Percentiles rank a stretch among this genome's conserved stretches.
Conservation (phyloP, 176 grass and related monocot species). For the Phoenix dactylifera region DNA sequence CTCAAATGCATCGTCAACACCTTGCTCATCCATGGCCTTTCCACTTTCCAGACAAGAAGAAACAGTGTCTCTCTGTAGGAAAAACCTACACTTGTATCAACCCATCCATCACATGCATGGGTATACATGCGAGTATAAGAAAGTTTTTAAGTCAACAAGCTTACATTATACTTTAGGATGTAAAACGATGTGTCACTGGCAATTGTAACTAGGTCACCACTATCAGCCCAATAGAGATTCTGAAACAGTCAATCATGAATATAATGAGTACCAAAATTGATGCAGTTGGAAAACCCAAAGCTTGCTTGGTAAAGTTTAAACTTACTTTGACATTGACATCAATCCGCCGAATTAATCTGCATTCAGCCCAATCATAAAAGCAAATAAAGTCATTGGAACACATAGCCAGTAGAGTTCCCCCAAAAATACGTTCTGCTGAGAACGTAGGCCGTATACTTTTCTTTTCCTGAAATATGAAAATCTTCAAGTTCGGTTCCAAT, state of each 20-base stretch:
- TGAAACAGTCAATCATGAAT: constrained; percentile 24
- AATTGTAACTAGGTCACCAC: constrained; percentile 88
- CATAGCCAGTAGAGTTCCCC: constrained; percentile 81
- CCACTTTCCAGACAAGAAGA: constrained; percentile 49
- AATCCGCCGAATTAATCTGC: constrained; percentile 82
- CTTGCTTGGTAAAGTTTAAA: not conserved
- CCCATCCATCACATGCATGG: too few relatives aligned
- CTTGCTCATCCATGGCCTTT: constrained; percentile 43
- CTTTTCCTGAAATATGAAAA: constrained; percentile 65
- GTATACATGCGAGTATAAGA: not conserved
- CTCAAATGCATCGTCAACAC: constrained; percentile 68
- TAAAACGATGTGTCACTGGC: constrained; percentile 98
- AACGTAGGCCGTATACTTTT: constrained; percentile 83
- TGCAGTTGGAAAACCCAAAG: not conserved
- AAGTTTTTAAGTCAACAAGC: constrained; percentile 2
- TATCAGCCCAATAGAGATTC: constrained; percentile 98
- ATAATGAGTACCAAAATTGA: not conserved
- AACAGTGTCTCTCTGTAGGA: constrained; percentile 48
- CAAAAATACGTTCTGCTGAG: constrained; percentile 80
- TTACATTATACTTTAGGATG: constrained; percentile 93
- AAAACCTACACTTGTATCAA: not conserved
- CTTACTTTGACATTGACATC: constrained; percentile 93
- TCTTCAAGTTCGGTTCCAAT: not conserved
- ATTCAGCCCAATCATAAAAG: constrained; percentile 99
- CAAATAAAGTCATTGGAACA: constrained; percentile 98